These are phyloP conservation scores for Serendipita sp. DNA, from an alignment of 768 basidiomycete genomes.

Conservation along the genomic window DNA sequence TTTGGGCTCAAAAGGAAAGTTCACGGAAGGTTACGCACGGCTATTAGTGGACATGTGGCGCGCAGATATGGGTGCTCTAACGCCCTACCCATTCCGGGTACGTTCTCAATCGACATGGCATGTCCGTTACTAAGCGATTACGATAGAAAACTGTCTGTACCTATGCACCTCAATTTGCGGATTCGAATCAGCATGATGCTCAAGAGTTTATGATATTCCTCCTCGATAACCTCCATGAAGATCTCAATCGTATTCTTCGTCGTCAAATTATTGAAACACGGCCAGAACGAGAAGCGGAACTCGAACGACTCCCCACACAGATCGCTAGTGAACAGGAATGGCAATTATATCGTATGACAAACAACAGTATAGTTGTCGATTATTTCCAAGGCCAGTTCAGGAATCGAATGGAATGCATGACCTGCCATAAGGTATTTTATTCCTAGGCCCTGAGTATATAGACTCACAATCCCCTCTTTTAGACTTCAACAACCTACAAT, in stretches of 20 bases:
- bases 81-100: constrained; percentile 74
- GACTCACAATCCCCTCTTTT: neutral
- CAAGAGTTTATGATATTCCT: constrained; percentile 94
- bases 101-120: constrained; percentile 15
- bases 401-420: constrained; percentile 75
- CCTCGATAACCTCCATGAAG: constrained; percentile 82
- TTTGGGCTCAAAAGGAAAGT: constrained; percentile 69
- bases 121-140: constrained; percentile 15
- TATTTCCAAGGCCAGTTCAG: constrained; percentile 96
- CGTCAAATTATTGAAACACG: constrained; percentile 43
- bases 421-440: constrained; percentile 60
- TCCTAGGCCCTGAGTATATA: neutral
- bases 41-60: constrained; percentile 80
- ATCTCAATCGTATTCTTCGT: constrained; percentile 66
- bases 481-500: constrained; percentile 98
- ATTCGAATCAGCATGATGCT: constrained; percentile 87
- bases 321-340: constrained; percentile 88
- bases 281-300: constrained; percentile 69
- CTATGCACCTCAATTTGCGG: constrained; percentile 57
- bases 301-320: constrained; percentile 73
- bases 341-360: constrained; percentile 73
- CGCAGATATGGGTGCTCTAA: constrained; percentile 65
- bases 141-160: constrained; percentile 40
- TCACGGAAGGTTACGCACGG: constrained; percentile 69
- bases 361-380: constrained; percentile 90